Evolutionary conservation across 2,329 filamentous ascomycete species (phyloP), one percentile per base, ranked within the genome.

Genomic region (Rutstroemia sp.): DNA sequence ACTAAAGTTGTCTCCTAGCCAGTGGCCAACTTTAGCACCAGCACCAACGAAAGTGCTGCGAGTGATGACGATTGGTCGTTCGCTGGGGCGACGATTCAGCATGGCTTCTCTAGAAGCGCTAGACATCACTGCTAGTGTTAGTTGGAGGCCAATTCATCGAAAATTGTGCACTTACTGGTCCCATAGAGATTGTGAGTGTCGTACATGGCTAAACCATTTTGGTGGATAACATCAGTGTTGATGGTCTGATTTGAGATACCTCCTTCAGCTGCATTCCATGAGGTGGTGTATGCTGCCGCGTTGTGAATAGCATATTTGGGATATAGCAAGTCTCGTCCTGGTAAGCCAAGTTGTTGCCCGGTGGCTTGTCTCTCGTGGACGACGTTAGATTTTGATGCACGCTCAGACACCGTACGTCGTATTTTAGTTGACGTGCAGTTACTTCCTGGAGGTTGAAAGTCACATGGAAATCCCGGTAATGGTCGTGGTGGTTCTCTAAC

Each of bases 131-230:
- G 34, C 49, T 36, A 5, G 57, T 51, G 61, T 56, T 36, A 60
- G 19, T 34, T 36, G n/a, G n/a, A 42, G 44, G 8, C n/a, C 48
- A 61, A 42, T 60, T 17, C 9, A 38, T 17, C 10, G 3, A 14
- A 51, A 21, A 46, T 2, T 45, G n/a, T 17, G 36, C 14, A 68
- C 73, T 68, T 67, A 73, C 72, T 84, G 7, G 81, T 80, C 1
- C 88, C 88, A 68, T 88, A 90, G 1, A 91, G 70, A 63, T 91
- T 91, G 69, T 92, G 88, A 0, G 83, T 87, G 63, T 92, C 88
- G 66, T 88, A 89, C 69, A 88, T 82, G 19, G 76, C 75, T 39
- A 84, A 73, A 1, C 86, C 86, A 57, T 87, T 84, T 44, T 82
- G 76, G 68, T 89, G 86, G 8, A 84, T 77, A 8, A 89, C 72